phyloP scores from a whole-genome alignment of 345 rosid species.

The Pistacia vera region DNA sequence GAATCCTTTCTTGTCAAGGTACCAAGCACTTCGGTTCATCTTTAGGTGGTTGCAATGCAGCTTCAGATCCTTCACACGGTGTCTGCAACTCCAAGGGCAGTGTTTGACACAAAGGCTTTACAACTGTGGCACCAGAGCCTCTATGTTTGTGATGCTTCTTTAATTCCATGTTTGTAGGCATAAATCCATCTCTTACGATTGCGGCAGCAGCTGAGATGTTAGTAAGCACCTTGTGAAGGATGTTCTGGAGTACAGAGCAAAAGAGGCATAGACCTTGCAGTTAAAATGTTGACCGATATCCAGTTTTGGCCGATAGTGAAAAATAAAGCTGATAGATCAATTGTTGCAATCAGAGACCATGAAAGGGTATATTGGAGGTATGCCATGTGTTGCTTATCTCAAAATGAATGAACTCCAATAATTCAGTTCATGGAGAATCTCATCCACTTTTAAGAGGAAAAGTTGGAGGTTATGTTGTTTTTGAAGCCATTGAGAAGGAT shows the following conservation, averaged over 20 bases:
- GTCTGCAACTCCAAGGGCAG: constrained; percentile 50
- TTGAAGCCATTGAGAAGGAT: constrained; percentile 38
- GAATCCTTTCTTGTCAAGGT: constrained; percentile 45
- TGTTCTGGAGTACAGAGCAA: constrained; percentile 26
- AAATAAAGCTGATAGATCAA: constrained; percentile 14
- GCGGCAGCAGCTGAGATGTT: constrained; percentile 47
- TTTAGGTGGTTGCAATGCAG: constrained; percentile 53
- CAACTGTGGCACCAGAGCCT: constrained; percentile 42
- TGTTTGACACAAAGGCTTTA: constrained; percentile 32
- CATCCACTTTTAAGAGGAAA: constrained; percentile 33
- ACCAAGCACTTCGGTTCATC: constrained; percentile 49
- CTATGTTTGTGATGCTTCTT: constrained; percentile 50
- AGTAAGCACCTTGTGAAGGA: constrained; percentile 36
- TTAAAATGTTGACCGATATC: constrained; percentile 7
- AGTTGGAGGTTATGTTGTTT: constrained; percentile 40
- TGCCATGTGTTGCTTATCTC: constrained; percentile 46
- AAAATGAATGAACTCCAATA: constrained; percentile 28
- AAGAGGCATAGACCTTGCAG: background rate
- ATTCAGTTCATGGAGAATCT: constrained; percentile 7
- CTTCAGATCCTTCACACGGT: constrained; percentile 37
- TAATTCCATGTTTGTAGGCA: constrained; percentile 51
- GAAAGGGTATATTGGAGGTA: constrained; percentile 44
- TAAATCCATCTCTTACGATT: constrained; percentile 47
- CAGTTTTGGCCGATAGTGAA: background rate
- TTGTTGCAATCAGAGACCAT: constrained; percentile 34